phyloP scores from a whole-genome alignment of 306 rosid species.

The Prunus kanzakura region DNA sequence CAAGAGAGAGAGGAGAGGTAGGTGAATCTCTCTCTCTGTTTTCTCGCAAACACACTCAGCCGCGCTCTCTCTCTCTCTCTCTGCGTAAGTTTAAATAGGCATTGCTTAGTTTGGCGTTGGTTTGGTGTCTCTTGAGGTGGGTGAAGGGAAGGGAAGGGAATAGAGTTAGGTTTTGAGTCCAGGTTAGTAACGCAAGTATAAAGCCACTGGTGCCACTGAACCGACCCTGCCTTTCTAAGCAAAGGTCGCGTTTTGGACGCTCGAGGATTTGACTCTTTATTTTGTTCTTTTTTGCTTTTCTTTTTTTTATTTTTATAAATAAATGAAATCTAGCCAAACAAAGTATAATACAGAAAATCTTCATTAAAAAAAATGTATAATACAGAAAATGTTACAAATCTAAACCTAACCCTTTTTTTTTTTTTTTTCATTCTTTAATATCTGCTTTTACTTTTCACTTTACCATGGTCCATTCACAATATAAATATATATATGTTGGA shows the following conservation, averaged over 20 bases:
- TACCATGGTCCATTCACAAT: too few species aligned
- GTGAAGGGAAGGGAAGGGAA: not conserved
- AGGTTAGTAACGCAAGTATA: not conserved
- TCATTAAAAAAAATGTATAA: too few species aligned
- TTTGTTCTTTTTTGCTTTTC: not conserved
- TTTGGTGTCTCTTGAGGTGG: not conserved
- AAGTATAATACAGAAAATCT: too few species aligned
- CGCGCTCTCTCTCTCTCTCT: not conserved
- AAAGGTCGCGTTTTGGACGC: not conserved
- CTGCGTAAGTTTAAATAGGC: not conserved
- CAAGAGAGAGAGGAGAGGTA: constrained; percentile 7
- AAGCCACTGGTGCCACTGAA: not conserved
- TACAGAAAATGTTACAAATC: too few species aligned
- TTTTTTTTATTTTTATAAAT: too few species aligned
- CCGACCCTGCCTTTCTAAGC: not conserved
- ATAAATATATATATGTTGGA: too few species aligned
- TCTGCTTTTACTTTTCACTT: too few species aligned
- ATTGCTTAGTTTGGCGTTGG: not conserved
- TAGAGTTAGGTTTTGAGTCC: not conserved
- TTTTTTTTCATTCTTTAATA: too few species aligned
- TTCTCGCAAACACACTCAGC: not conserved
- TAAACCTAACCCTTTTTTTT: too few species aligned
- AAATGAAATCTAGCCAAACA: too few species aligned
- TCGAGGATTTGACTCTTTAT: not conserved
- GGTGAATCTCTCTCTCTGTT: constrained; percentile 30